Percentiles rank a stretch among this genome's conserved stretches.
Conservation (phyloP, 495 filamentous ascomycete genomes). For the Physcia stellaris region DNA sequence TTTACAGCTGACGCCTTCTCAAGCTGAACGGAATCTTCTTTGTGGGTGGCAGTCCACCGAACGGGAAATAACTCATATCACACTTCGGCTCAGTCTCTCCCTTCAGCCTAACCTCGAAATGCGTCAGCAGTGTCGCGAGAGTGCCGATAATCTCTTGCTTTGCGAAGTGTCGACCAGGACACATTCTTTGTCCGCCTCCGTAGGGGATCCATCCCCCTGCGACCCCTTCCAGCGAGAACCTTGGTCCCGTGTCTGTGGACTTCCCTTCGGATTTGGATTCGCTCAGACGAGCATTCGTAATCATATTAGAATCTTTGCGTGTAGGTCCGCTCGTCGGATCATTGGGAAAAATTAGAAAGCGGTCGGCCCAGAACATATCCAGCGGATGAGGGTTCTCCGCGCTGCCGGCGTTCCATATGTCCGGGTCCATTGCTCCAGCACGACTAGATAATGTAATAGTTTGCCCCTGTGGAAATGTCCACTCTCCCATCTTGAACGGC, state of each 20-base stretch:
- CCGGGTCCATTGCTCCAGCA: constrained; percentile 11
- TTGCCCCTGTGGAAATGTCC: not conserved
- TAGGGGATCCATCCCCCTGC: constrained; percentile 20
- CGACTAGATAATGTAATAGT: constrained; percentile 1
- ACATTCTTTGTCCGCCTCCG: constrained; percentile 20
- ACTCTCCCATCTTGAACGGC: constrained; percentile 1
- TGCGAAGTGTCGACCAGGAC: constrained; percentile 22
- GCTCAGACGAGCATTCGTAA: too few relatives aligned
- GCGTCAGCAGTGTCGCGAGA: constrained; percentile 15
- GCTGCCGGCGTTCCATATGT: constrained; percentile 17
- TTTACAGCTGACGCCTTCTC: too few relatives aligned
- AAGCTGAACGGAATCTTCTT: constrained; percentile 15
- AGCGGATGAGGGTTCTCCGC: constrained; percentile 9
- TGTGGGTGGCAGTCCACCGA: constrained; percentile 15
- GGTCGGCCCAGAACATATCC: constrained; percentile 19
- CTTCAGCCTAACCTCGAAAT: constrained; percentile 21
- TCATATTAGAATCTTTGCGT: not conserved
- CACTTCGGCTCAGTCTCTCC: constrained; percentile 2
- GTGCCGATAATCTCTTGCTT: constrained; percentile 18
- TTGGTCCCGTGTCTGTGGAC: not conserved
- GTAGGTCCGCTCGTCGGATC: constrained; percentile 15
- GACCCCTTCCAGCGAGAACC: constrained; percentile 18
- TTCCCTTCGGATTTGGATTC: not conserved
- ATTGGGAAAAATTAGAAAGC: constrained; percentile 16
- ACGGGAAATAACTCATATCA: constrained; percentile 13